Evolutionary conservation across 805 yeast species (phyloP).

Genomic region (Candida wancherniae): DNA sequence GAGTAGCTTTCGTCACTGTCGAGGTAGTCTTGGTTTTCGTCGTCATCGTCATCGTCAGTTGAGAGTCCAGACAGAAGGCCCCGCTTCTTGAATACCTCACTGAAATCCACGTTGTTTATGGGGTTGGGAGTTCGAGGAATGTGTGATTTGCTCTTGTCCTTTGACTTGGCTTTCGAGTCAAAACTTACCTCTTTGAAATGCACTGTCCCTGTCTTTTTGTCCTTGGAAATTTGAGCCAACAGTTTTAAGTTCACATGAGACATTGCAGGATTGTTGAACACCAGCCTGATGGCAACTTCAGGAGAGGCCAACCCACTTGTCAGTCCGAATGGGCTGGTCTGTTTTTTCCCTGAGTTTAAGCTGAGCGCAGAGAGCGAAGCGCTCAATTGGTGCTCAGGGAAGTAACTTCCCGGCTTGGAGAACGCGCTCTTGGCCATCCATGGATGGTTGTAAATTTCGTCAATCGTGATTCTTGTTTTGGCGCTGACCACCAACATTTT

Average conservation of each 20-base stretch:
- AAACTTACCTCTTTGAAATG: constrained; percentile 20
- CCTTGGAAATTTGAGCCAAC: constrained; percentile 13
- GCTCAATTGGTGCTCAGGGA: constrained; percentile 9
- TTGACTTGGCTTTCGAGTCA: constrained; percentile 9
- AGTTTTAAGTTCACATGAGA: constrained; percentile 16
- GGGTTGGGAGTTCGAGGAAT: constrained; percentile 43
- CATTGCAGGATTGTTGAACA: constrained; percentile 43
- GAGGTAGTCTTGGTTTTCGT: constrained; percentile 10
- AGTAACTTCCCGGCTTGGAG: constrained; percentile 13
- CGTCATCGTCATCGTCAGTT: constrained; percentile 2
- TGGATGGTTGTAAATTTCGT: constrained; percentile 68
- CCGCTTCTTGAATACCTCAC: constrained; percentile 22
- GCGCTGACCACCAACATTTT: constrained; percentile 71
- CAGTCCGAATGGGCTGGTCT: constrained; percentile 8
- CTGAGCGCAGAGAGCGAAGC: constrained; percentile 2
- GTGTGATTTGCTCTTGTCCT: constrained; percentile 5
- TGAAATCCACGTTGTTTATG: constrained; percentile 27
- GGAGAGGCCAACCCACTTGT: constrained; percentile 14
- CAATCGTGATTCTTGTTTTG: constrained; percentile 59
- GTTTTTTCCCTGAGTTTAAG: constrained; percentile 3
- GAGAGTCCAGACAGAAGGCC: constrained; percentile 2
- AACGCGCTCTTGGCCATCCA: constrained; percentile 46
- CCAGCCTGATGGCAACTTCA: constrained; percentile 34
- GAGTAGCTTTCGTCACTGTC: constrained; percentile 12
- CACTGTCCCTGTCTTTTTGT: constrained; percentile 7